phyloP scores from a whole-genome alignment of 2,329 filamentous ascomycete genomes.

The Fusarium azukiicola region DNA sequence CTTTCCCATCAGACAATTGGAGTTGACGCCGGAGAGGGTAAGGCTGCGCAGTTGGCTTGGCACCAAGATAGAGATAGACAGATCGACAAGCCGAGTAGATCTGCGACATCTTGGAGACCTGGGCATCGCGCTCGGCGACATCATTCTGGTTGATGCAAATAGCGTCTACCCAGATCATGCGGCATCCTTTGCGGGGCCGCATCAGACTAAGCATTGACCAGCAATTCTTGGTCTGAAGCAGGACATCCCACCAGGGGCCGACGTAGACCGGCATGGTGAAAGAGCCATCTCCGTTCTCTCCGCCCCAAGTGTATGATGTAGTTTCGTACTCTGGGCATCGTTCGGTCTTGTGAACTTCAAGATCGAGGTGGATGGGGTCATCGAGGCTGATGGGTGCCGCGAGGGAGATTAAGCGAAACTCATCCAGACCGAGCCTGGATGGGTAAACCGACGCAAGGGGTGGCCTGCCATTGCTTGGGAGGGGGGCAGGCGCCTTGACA shows the following conservation, averaged over 20 bases:
- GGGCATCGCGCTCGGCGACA: not conserved
- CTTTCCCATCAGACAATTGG: not conserved
- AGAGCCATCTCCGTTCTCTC: not conserved
- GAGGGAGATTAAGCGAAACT: not conserved
- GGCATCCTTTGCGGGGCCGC: fast-evolving
- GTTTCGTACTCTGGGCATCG: not conserved
- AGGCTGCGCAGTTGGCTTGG: not conserved
- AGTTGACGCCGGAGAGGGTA: not conserved
- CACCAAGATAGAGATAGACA: not conserved
- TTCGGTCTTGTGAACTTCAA: not conserved
- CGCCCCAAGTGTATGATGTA: not conserved
- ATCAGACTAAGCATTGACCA: not conserved
- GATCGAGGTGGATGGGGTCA: not conserved
- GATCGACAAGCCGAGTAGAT: not conserved
- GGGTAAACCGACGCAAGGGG: not conserved
- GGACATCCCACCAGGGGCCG: slow-evolving; percentile 11
- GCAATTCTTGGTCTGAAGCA: slow-evolving; percentile 18
- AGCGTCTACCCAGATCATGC: not conserved
- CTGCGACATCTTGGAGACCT: not conserved
- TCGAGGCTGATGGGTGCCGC: fast-evolving
- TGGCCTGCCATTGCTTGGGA: fast-evolving
- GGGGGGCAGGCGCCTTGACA: not conserved
- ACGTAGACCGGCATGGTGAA: not conserved
- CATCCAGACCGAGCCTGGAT: not conserved
- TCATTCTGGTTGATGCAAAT: slow-evolving; percentile 9